A percentile compares a stretch with the other conserved stretches of the same genome.
Evolutionary conservation across 805 yeast genomes (phyloP).

Genomic region (Tetrapisispora taiwanensis): DNA sequence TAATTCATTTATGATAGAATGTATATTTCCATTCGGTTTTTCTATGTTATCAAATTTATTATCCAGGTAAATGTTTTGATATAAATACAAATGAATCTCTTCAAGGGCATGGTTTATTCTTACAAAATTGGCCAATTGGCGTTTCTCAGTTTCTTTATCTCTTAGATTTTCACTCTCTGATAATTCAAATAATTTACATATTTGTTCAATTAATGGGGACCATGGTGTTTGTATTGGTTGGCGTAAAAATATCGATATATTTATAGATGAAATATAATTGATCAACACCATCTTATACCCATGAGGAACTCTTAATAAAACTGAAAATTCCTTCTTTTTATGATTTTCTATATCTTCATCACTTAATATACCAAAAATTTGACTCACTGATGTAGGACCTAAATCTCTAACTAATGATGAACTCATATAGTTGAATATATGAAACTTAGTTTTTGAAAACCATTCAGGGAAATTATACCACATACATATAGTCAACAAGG

Average conservation of each 20-base stretch:
- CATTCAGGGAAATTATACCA: slow-evolving; percentile 85
- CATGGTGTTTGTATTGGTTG: slow-evolving; percentile 53
- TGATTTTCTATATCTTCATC: slow-evolving; percentile 12
- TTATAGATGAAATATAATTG: slow-evolving; percentile 51
- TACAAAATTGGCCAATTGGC: slow-evolving; percentile 45
- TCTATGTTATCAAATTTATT: slow-evolving; percentile 8
- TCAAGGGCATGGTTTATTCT: slow-evolving; percentile 55
- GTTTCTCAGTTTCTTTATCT: slow-evolving; percentile 28
- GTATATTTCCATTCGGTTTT: slow-evolving; percentile 7
- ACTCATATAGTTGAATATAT: slow-evolving; percentile 56
- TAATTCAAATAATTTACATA: slow-evolving; percentile 8
- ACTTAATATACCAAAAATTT: slow-evolving; percentile 28
- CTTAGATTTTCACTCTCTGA: background rate
- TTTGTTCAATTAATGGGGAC: slow-evolving; percentile 32
- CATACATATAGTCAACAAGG: slow-evolving; percentile 47
- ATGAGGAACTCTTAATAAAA: slow-evolving; percentile 13
- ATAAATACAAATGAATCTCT: slow-evolving; percentile 43
- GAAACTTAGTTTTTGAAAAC: slow-evolving; percentile 69
- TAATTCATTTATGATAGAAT: slow-evolving; percentile 31
- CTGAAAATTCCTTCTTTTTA: slow-evolving; percentile 12
- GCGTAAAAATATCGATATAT: slow-evolving; percentile 54
- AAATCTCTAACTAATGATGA: slow-evolving; percentile 64
- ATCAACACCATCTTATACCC: slow-evolving; percentile 32
- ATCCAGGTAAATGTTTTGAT: slow-evolving; percentile 24
- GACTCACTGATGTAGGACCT: slow-evolving; percentile 49